A percentile compares a stretch with the other conserved stretches of the same genome.
Evolutionary conservation across 1,284 basidiomycete species (phyloP).

Genomic region (Tilletia caries): DNA sequence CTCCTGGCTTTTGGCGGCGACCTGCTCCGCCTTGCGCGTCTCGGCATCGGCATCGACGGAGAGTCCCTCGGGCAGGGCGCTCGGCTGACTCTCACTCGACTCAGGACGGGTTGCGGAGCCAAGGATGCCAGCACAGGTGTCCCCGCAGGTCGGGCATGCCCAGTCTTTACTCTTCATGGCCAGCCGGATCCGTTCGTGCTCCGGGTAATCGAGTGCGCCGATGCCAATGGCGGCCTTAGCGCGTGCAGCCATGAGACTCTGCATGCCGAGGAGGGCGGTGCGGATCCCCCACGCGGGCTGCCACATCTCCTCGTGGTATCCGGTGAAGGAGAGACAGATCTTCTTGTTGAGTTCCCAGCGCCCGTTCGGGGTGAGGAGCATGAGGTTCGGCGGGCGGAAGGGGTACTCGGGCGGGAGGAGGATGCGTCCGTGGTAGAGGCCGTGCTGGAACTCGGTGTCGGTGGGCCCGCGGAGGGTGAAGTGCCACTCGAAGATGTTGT

Average conservation of each 20-base stretch:
- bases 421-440: constrained; percentile 82
- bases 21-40: constrained; percentile 1
- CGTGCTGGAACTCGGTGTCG: constrained; percentile 44
- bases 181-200: constrained; percentile 74
- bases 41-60: not conserved
- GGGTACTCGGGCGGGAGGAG: constrained; percentile 87
- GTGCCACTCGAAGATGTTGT: constrained; percentile 75
- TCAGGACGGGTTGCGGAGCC: not conserved
- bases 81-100: not conserved
- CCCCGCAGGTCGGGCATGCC: not conserved
- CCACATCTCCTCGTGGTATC: constrained; percentile 69
- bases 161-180: constrained; percentile 22
- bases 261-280: constrained; percentile 65
- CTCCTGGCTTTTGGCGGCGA: too few relatives aligned
- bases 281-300: constrained; percentile 96
- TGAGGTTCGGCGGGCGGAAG: constrained; percentile 86
- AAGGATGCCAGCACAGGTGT: not conserved
- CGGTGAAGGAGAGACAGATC: constrained; percentile 59
- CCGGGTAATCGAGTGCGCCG: constrained; percentile 84
- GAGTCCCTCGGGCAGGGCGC: not conserved
- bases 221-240: constrained; percentile 76
- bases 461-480: constrained; percentile 85
- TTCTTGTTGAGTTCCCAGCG: constrained; percentile 93
- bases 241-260: constrained; percentile 50
- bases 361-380: constrained; percentile 91